Evolutionary conservation across 179 eudicot genomes (phyloP), one percentile per base, ranked within the genome.

Genomic region (Camellia oleifera): DNA sequence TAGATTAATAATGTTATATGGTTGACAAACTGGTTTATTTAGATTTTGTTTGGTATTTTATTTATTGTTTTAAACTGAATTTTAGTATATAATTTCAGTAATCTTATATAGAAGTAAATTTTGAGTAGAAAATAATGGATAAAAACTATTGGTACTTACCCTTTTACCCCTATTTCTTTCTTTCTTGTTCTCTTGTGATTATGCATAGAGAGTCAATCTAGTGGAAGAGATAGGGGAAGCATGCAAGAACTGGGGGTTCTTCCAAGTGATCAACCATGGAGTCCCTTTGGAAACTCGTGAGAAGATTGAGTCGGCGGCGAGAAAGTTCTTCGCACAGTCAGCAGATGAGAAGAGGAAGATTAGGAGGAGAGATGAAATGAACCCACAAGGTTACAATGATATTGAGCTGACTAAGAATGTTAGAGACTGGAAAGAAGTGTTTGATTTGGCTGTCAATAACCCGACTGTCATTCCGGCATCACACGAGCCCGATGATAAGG

Each of bases 391-490:
- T 0, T 93, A 88, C 69, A 87, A 88, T 80, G 97, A 93, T 61
- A 75, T 84, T 5, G 97, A 93, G 84, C 86, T 80, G 69, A 93
- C 97, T 7, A 89, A 90, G 83, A 89, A 90, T 84, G 90, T 91
- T 4, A 86, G 91, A 50, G 97, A 93, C 54, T 93, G 94, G 97
- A 93, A 89, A 83, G 91, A 93, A 70, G 85, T 91, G 0, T 86
- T 93, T 58, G 97, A 93, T 85, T 87, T 79, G 61, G 83, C 85
- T 13, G 87, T 87, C 17, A 57, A 71, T 52, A 80, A 87, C 17
- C 95, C 95, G 1, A 85, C 89, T 6, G 20, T 88, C 44, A 66
- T 85, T 11, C 90, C 90, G 50, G 85, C 90, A 80, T 87, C 91
- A 10, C 79, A 70, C 79, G 88, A 85, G 46, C 72, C 82, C n/a